Base-by-base conservation (phyloP, 169 alveolate genomes). In the Miamiensis avidus region DNA sequence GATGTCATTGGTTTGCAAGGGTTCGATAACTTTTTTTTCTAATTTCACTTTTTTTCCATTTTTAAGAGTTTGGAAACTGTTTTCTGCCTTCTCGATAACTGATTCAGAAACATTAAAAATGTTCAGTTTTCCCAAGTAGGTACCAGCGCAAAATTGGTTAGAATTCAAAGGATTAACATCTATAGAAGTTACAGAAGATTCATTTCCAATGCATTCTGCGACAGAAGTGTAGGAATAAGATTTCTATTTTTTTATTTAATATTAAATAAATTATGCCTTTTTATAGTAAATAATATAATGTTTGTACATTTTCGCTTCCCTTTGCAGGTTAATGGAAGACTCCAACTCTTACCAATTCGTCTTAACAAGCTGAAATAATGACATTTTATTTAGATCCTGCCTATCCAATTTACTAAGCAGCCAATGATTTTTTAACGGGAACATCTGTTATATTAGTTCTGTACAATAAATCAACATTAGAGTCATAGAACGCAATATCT, bases 301-400 rank as follows among this genome's bases (percentile, higher is more conserved):
- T 49, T 49, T 49, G 4, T 49, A 49, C 73, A 65, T 15, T 49
- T 28, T 79, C 65, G 28, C 72, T 69, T 33, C 33, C 33, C 28
- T 77, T 33, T 25, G 20, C 29, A 29, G 34, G 34, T 28, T 79
- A 79, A 29, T 16, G n/a, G 31, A 79, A 79, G 28, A n/a, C 29
- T 25, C 84, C 84, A 49, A 79, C 31, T 49, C 84, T 34, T 28
- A 79, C 26, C n/a, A 33, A 49, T 79, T 79, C 84, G 29, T 79
- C 84, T 49, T n/a, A 65, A 79, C 84, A 79, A 29, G 84, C 84
- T 25, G 84, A 32, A 64, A 49, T 29, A 15, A 49, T 72, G 29
- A 79, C 29, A 79, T 79, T 49, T 49, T 79, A 34, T 11, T 79
- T 49, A 28, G 33, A 75, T 34, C 34, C 29, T 32, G n/a, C 34